These are phyloP conservation scores for Trichoderma sp. DNA, from an alignment of 2,329 filamentous ascomycete genomes.

Conservation along the genomic window DNA sequence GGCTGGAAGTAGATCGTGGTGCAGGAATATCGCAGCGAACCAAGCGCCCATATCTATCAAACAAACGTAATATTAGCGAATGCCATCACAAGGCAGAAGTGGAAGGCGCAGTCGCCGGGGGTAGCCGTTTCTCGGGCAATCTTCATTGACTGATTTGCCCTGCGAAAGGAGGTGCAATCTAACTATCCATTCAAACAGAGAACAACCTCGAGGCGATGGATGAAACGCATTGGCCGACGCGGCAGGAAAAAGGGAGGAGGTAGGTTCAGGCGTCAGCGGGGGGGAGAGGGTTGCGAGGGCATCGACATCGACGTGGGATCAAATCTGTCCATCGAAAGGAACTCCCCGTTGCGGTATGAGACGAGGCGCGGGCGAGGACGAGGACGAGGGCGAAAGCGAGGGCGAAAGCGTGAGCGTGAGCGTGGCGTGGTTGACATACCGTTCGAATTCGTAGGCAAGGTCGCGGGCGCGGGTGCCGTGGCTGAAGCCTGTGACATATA, in stretches of 20 bases:
- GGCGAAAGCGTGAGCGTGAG: conserved; percentile 28
- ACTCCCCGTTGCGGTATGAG: conserved; percentile 28
- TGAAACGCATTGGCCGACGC: conserved; percentile 30
- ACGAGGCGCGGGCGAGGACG: conserved; percentile 33
- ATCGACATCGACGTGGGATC: conserved; percentile 23
- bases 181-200: conserved; percentile 28
- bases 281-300: conserved; percentile 27
- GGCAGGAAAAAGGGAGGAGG: conserved; percentile 25
- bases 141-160: conserved; percentile 20
- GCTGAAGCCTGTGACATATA: conserved; percentile 99
- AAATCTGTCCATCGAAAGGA: conserved; percentile 30
- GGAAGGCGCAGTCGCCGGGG: conserved; percentile 22
- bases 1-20: conserved; percentile 86
- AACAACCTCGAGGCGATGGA: conserved; percentile 30
- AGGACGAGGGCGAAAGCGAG: conserved; percentile 40
- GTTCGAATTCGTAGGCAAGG: conserved; percentile 99
- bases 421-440: conserved; percentile 73
- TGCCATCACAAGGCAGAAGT: conserved; percentile 5
- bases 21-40: conserved; percentile 98
- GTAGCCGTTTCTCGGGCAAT: conserved; percentile 11
- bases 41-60: conserved; percentile 83
- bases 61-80: conserved; percentile 44
- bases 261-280: conserved; percentile 23
- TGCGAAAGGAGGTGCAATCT: conserved; percentile 26
- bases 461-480: conserved; percentile 98